Evolutionary conservation across 169 alveolate species (phyloP).

Genomic region (Miamiensis avidus): DNA sequence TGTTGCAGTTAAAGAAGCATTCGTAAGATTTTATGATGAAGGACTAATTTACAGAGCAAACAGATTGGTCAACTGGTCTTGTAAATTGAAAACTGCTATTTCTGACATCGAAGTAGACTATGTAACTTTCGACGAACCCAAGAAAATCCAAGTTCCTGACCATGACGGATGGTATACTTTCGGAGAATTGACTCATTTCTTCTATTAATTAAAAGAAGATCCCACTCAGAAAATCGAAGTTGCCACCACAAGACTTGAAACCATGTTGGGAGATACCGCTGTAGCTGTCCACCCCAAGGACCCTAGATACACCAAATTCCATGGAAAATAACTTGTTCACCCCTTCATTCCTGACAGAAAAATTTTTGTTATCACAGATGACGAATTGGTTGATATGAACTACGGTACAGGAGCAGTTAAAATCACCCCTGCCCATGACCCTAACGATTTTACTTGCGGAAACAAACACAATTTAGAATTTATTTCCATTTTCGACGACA

Average conservation of each 20-base stretch:
- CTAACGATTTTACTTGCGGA: conserved; percentile 98
- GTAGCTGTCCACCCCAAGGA: conserved; percentile 99
- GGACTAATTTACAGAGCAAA: conserved; percentile 96
- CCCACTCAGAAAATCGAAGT: conserved; percentile 84
- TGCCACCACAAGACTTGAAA: conserved; percentile 99
- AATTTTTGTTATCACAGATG: conserved; percentile 95
- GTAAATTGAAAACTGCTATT: conserved; percentile 97
- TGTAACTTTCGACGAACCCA: conserved; percentile 92
- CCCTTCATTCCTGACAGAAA: conserved; percentile 96
- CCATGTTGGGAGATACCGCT: conserved; percentile 99
- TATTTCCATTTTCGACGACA: conserved; percentile 92
- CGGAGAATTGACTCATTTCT: conserved; percentile 97
- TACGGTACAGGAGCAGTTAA: conserved; percentile 99
- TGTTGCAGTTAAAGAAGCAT: conserved; percentile 96
- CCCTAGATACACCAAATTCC: conserved; percentile 91
- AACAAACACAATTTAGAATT: conserved; percentile 88
- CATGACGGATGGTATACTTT: conserved; percentile 93
- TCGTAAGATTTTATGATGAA: conserved; percentile 91
- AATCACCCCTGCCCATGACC: conserved; percentile 99
- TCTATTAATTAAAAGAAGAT: conserved; percentile 89
- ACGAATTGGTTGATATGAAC: conserved; percentile 94
- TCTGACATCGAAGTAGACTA: conserved; percentile 99
- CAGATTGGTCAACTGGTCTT: conserved; percentile 98
- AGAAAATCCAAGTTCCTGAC: conserved; percentile 82
- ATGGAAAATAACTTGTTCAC: conserved; percentile 96